Evolutionary conservation across 2,329 filamentous ascomycete species (phyloP), one percentile per base, ranked within the genome.

Genomic region (Ceratocystis colombiana): DNA sequence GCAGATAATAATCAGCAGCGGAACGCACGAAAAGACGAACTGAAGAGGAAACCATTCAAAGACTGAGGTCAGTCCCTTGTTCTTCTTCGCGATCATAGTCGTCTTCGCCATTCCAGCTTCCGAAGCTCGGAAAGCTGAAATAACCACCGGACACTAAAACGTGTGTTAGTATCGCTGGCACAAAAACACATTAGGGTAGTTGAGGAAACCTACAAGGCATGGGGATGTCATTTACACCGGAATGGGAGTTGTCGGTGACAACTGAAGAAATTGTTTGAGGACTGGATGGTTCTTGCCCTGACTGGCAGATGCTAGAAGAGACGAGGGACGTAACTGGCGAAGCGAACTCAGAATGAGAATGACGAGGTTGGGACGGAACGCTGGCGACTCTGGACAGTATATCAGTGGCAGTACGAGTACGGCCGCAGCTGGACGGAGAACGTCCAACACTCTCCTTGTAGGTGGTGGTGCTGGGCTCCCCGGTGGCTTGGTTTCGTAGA

Each of bases 111-210:
- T 82, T 81, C 78, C 85, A 88, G 68, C 84, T 81, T 71, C 89
- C 87, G 74, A 88, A 89, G 73, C 82, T 87, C 17, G 87, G 87
- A 73, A 89, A 89, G 77, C 86, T 88, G 72, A 88, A 85, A 75
- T 89, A 89, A 69, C 61, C 67, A 55, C 66, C 59, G 5, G 67
- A 64, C n/a, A 68, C 67, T 59, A 20, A 3, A 37, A n/a, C 15
- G 0, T 7, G 0, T 37, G 55, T 59, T 59, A 59, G 55, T 37
- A 59, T 30, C 5, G 59, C 15, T 28, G 41, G 48, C 44, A 15
- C 22, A 8, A 25, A 50, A 25, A 61, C 53, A 66, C 57, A 61
- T 28, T 7, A 62, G 57, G 55, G 25, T 77, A 65, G 69, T n/a
- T 7, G 28, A 67, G 65, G 70, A 67, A 8, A 50, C 17, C 66